phyloP scores from a whole-genome alignment of 1,139 yeast genomes.

The Hyphopichia pseudoburtonii region DNA sequence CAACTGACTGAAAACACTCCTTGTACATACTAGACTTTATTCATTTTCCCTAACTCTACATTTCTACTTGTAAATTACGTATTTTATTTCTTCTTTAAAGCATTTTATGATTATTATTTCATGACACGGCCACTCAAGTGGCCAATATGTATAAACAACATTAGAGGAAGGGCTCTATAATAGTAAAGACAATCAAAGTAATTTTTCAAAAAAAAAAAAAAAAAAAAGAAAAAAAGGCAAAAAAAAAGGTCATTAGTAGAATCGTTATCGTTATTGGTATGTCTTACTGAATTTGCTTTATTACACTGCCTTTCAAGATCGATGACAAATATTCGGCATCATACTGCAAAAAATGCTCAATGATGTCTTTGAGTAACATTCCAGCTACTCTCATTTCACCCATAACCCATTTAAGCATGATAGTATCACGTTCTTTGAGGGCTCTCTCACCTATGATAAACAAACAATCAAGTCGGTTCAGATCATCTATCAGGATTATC shows the following conservation, averaged over 20 bases:
- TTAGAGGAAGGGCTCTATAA: too few relatives aligned
- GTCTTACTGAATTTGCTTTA: not conserved
- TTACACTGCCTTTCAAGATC: slow-evolving; percentile 8
- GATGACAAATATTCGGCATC: slow-evolving; percentile 10
- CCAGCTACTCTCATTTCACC: slow-evolving; percentile 35
- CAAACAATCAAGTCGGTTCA: slow-evolving; percentile 10
- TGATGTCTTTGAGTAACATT: slow-evolving; percentile 22
- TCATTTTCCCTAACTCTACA: too few relatives aligned
- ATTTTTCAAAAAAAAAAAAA: too few relatives aligned
- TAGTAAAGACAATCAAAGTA: too few relatives aligned
- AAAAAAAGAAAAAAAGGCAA: not conserved
- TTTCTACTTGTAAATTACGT: slow-evolving; percentile 1
- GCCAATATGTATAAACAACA: too few relatives aligned
- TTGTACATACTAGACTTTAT: too few relatives aligned
- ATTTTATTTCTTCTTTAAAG: too few relatives aligned
- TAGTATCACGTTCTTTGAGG: slow-evolving; percentile 20
- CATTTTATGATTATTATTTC: too few relatives aligned
- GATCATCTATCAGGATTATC: not conserved
- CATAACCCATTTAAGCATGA: slow-evolving; percentile 30
- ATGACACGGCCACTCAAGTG: too few relatives aligned
- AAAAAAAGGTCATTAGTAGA: too few relatives aligned
- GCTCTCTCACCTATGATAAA: slow-evolving; percentile 23
- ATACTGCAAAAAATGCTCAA: slow-evolving; percentile 9
- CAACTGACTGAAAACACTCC: too few relatives aligned
- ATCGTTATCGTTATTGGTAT: not conserved